A percentile compares a stretch with the other conserved stretches of the same genome.
phyloP scores from a whole-genome alignment of 1,139 yeast species.

The Suhomyces kunorum region DNA sequence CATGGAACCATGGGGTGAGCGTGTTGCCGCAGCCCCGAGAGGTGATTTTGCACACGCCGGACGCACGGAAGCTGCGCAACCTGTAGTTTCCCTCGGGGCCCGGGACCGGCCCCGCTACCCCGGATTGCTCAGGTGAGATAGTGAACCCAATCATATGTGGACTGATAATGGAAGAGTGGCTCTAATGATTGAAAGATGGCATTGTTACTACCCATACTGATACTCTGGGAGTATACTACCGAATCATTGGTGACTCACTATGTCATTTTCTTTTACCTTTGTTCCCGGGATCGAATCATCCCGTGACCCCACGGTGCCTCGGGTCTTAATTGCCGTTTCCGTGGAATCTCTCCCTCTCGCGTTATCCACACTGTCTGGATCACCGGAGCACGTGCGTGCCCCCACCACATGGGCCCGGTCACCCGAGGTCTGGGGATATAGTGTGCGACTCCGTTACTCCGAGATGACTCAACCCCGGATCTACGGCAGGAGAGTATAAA shows the following conservation, averaged over 20 bases:
- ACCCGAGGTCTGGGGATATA: slow-evolving; percentile 8
- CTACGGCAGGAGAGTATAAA: slow-evolving; percentile 7
- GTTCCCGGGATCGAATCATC: too few relatives aligned
- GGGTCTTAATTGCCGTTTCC: neutral
- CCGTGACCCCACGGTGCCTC: neutral
- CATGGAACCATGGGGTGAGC: neutral
- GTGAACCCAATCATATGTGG: too few relatives aligned
- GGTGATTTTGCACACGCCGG: neutral
- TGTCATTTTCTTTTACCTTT: too few relatives aligned
- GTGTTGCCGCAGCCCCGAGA: neutral
- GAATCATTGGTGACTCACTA: too few relatives aligned
- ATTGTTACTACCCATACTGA: too few relatives aligned
- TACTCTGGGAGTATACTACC: too few relatives aligned
- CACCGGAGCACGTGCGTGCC: too few relatives aligned
- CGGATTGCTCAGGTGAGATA: too few relatives aligned
- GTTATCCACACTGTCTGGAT: neutral
- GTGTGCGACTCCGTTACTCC: slow-evolving; percentile 13
- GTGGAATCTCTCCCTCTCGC: too few relatives aligned
- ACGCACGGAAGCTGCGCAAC: neutral
- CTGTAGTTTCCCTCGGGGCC: neutral
- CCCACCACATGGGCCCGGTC: slow-evolving; percentile 2
- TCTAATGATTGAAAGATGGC: too few relatives aligned
- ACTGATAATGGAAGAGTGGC: too few relatives aligned
- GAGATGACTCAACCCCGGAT: slow-evolving; percentile 14
- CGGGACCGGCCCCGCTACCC: too few relatives aligned